Evolutionary conservation across 2,329 filamentous ascomycete genomes (phyloP), one percentile per base, ranked within the genome.

Genomic region (Aspergillus pseudoglaucus): DNA sequence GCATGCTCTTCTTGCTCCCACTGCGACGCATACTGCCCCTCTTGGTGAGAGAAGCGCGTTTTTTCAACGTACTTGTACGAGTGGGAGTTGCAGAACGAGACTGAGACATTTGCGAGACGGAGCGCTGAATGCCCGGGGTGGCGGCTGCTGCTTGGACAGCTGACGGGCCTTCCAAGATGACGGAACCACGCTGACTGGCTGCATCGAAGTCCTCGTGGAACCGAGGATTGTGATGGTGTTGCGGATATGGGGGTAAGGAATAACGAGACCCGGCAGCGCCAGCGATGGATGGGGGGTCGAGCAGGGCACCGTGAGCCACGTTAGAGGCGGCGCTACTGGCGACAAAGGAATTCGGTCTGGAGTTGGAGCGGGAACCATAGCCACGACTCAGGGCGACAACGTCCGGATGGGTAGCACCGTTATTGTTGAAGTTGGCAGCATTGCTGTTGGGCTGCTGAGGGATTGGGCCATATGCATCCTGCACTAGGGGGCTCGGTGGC

Each of bases 51-150:
- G 90, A 95, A 20, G 75, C 75, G 70, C 89, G 93, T 77, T 97
- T 97, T 75, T 88, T 93, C 58, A 97, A 76, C 0, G 90, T 96
- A 50, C 88, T 88, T 52, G 77, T 77, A 48, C 82, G 62, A 15
- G 71, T 68, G 14, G 71, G 71, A 4, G 66, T 60, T 18, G 63
- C 53, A 30, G 71, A 71, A 22, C 68, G 64, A 25, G 65, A 62
- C 18, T 66, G 27, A 27, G 72, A 75, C 55, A 70, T 63, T 44
- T 70, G 66, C 27, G 73, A 75, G 45, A 61, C 61, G 17, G 67
- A 67, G 12, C 68, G 66, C 41, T 68, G 69, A 38, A 71, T 61
- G 27, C 55, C 48, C 15, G 37, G 37, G 14, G 33, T 6, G n/a
- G 33, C 33, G 33, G 33, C 33, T n/a, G 33, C 14, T n/a, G 33